Conservation (phyloP, 2,329 filamentous ascomycete genomes). For the Neopestalotiopsis sp. region DNA sequence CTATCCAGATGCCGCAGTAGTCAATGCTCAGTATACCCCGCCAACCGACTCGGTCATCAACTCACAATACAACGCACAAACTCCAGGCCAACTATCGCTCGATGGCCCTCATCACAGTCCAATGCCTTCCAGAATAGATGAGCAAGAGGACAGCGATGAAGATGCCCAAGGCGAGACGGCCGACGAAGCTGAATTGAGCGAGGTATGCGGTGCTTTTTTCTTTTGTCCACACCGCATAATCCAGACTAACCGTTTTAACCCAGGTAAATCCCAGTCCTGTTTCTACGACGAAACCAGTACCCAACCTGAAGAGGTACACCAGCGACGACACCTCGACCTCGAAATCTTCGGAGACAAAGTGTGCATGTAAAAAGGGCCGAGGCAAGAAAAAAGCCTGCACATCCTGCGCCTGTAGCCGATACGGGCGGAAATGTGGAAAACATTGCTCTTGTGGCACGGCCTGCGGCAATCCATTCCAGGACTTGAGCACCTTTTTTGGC, state of each 20-base stretch:
- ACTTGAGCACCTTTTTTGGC: conserved; percentile 39
- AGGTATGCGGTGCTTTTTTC: conserved; percentile 30
- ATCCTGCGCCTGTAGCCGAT: conserved; percentile 39
- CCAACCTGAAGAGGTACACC: conserved; percentile 22
- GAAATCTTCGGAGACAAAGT: conserved; percentile 33
- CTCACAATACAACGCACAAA: conserved; percentile 25
- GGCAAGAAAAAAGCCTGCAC: conserved; percentile 40
- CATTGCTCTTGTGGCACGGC: conserved; percentile 36
- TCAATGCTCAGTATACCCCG: conserved; percentile 38
- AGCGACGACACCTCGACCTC: conserved; percentile 31
- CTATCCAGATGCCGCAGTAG: conserved; percentile 33
- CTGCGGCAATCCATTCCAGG: conserved; percentile 40
- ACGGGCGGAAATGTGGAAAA: conserved; percentile 35
- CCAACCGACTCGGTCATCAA: conserved; percentile 25
- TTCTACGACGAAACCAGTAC: conserved; percentile 17
- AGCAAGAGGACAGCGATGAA: conserved; percentile 33
- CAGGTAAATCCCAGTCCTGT: conserved; percentile 35
- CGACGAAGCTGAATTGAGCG: conserved; percentile 33
- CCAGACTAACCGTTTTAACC: neutral
- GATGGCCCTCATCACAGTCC: conserved; percentile 32
- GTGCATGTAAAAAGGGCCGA: conserved; percentile 39
- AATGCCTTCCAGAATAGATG: conserved; percentile 28
- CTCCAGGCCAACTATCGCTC: conserved; percentile 8
- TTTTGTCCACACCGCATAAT: conserved; percentile 4
- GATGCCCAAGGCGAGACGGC: conserved; percentile 39